Evolutionary conservation across 495 filamentous ascomycete genomes (phyloP).

Genomic region (Tuber umbilicatum): DNA sequence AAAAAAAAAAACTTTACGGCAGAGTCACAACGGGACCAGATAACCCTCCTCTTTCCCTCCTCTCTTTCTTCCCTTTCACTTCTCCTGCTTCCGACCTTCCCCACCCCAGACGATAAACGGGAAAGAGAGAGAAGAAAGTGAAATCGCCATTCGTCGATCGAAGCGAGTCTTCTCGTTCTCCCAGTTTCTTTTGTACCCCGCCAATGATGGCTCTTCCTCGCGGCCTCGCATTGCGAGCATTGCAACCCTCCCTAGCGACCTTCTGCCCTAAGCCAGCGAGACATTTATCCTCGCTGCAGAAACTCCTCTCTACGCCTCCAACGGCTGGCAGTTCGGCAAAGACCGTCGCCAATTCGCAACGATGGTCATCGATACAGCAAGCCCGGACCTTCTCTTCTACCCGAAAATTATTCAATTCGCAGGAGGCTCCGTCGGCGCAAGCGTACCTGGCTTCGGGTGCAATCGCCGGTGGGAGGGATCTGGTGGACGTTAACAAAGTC

Average conservation of each 20-base stretch:
- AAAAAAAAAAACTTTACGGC: not conserved
- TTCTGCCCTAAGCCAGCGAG: slow-evolving; percentile 33
- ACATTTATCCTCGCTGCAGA: slow-evolving; percentile 36
- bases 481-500: slow-evolving; percentile 96
- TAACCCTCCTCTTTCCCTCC: not conserved
- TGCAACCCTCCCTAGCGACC: slow-evolving; percentile 24
- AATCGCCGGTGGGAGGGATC: slow-evolving; percentile 61
- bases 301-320: slow-evolving; percentile 31
- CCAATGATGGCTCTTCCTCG: slow-evolving; percentile 35
- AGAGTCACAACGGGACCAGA: slow-evolving; percentile 4
- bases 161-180: not conserved
- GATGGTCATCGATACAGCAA: slow-evolving; percentile 39
- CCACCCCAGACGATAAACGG: not conserved
- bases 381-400: slow-evolving; percentile 41
- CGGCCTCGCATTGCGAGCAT: slow-evolving; percentile 34
- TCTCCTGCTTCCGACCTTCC: slow-evolving; percentile 9
- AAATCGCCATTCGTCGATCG: not conserved
- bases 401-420: slow-evolving; percentile 43
- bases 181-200: not conserved
- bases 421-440: slow-evolving; percentile 73
- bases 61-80: slow-evolving; percentile 18
- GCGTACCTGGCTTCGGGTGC: slow-evolving; percentile 82
- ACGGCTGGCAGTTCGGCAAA: slow-evolving; percentile 1
- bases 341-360: slow-evolving; percentile 14
- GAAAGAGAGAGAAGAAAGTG: not conserved